These are phyloP conservation scores for Hondaea fermentalgiana DNA, from an alignment of 108 stramenopile genomes.

Conservation along the genomic window DNA sequence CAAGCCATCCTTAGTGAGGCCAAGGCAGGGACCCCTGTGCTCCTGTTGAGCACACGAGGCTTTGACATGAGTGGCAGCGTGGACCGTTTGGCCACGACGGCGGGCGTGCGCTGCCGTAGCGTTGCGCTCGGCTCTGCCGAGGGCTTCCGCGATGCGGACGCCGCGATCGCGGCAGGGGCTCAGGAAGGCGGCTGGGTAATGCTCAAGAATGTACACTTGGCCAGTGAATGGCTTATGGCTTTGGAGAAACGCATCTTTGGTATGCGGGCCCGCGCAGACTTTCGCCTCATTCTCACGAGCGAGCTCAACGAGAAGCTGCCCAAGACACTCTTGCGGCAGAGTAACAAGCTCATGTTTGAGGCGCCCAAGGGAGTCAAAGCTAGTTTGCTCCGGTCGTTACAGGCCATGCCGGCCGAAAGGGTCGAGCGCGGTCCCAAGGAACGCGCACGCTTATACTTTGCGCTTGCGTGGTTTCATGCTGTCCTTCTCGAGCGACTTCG, in stretches of 20 bases:
- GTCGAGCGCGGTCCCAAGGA: slow-evolving; percentile 34
- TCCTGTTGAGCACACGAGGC: slow-evolving; percentile 85
- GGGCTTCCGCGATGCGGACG: slow-evolving; percentile 74
- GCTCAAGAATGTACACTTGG: slow-evolving; percentile 93
- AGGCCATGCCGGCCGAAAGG: slow-evolving; percentile 58
- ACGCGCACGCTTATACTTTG: slow-evolving; percentile 72
- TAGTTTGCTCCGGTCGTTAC: slow-evolving; percentile 75
- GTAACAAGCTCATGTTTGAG: slow-evolving; percentile 55
- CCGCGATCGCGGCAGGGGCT: slow-evolving; percentile 57
- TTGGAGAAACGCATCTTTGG: slow-evolving; percentile 91
- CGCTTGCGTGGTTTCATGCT: slow-evolving; percentile 88
- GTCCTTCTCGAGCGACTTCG: slow-evolving; percentile 90
- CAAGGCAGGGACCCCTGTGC: slow-evolving; percentile 40
- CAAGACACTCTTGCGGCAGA: slow-evolving; percentile 49
- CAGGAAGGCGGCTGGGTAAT: slow-evolving; percentile 91
- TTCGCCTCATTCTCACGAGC: slow-evolving; percentile 60
- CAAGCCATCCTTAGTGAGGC: background rate
- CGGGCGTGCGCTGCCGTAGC: slow-evolving; percentile 57
- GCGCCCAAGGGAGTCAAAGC: slow-evolving; percentile 86
- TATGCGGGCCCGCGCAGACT: slow-evolving; percentile 18
- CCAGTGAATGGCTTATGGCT: slow-evolving; percentile 81
- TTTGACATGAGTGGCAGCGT: slow-evolving; percentile 93
- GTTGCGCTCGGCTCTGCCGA: slow-evolving; percentile 94
- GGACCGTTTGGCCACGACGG: slow-evolving; percentile 71
- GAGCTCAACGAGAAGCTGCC: slow-evolving; percentile 66